A percentile compares a stretch with the other conserved stretches of the same genome.
Conservation (phyloP, 352 stramenopile genomes). For the Pythium biforme region DNA sequence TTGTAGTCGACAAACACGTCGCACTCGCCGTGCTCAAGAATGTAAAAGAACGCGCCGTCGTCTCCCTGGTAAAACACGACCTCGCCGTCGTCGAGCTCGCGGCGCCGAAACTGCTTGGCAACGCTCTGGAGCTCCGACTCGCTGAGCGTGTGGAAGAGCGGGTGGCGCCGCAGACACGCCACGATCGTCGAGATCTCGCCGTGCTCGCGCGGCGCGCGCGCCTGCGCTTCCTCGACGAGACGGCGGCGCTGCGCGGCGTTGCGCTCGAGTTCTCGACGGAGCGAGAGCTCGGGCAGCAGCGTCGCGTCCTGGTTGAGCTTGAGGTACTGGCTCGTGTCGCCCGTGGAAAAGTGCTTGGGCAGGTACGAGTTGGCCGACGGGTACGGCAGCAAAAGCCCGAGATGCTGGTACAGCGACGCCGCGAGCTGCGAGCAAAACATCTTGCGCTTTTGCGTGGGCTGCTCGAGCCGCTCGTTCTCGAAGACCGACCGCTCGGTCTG, state of each 20-base stretch:
- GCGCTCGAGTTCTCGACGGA: conserved; percentile 40
- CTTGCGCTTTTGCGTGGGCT: conserved; percentile 42
- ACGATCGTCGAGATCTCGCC: conserved; percentile 55
- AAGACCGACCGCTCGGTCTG: conserved; percentile 75
- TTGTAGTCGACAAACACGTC: conserved; percentile 86
- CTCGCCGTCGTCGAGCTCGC: conserved; percentile 52
- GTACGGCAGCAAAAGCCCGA: conserved; percentile 76
- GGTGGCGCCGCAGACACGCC: conserved; percentile 66
- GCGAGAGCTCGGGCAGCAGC: conserved; percentile 69
- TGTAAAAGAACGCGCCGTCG: conserved; percentile 77
- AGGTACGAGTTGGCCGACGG: conserved; percentile 84
- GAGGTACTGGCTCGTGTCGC: conserved; percentile 55
- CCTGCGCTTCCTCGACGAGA: conserved; percentile 32
- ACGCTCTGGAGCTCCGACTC: conserved; percentile 61
- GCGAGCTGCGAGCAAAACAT: conserved; percentile 87
- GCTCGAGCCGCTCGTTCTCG: conserved; percentile 67
- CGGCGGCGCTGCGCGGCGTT: conserved; percentile 34
- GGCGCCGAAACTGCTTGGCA: conserved; percentile 57
- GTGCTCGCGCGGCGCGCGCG: conserved; percentile 31
- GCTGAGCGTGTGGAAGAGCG: conserved; percentile 78
- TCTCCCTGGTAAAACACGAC: conserved; percentile 86
- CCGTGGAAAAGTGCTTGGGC: conserved; percentile 80
- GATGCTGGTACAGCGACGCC: conserved; percentile 74
- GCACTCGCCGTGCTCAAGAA: conserved; percentile 74
- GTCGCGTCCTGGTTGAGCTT: conserved; percentile 75